Evolutionary conservation across 73 alveolate species (phyloP), one percentile per base, ranked within the genome.

Genomic region (Blepharisma stoltei): DNA sequence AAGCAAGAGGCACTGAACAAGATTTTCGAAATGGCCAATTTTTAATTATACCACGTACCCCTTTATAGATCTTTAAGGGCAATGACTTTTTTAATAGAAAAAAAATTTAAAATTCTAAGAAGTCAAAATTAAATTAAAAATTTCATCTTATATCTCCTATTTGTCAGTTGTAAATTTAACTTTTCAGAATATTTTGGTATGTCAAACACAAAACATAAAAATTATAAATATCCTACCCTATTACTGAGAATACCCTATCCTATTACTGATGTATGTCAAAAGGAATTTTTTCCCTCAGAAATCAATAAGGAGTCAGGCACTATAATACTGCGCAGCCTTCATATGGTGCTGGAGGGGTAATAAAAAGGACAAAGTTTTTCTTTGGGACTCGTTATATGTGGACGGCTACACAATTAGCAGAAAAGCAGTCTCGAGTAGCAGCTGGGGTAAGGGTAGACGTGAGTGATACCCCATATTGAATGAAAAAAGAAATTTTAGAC

Each of bases 361-460:
- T 92, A 6, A 87, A 87, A 27, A 89, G 97, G 71, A 89, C 96
- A 0, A 92, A 92, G 80, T 92, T 89, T 90, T 92, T 92, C 85
- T 92, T 92, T 80, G 92, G 92, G 38, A 84, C 81, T 18, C 78
- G 97, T 73, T 92, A 92, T 71, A 82, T 92, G 92, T 92, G 97
- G 97, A 89, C 95, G 23, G 71, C 80, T 32, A 55, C 69, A 20
- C 78, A 92, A 80, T 65, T 92, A 6, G 88, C 93, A 44, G 95
- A 89, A 49, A 89, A 90, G 6, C 89, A 86, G 52, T 80, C 92
- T 0, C 50, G 68, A 46, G 93, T 92, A 4, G 97, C 96, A 21
- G 95, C 94, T 6, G 97, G 97, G 21, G 96, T 92, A 5, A 71
- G 97, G 48, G 70, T 83, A 41, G 97, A 92, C 84, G 97, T 92